Base-by-base conservation (phyloP, 176 grass and related monocot genomes). In the Aegilops tauschii region DNA sequence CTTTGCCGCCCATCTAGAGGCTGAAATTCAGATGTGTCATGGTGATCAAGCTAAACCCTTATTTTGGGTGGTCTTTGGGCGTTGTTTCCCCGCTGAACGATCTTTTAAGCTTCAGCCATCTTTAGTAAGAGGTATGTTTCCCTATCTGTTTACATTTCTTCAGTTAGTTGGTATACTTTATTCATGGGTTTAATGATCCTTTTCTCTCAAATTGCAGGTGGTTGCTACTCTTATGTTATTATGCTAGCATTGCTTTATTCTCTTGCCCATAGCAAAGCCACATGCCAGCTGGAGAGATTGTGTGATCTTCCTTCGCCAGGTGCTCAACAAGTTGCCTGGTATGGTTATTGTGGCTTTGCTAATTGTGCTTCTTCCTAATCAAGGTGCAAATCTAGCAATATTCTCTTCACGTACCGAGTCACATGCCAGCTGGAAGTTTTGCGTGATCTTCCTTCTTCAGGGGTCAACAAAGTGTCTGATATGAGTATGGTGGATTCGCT, bases 191-290 rank as follows among this genome's bases (percentile, higher is more conserved):
- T 73, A 45, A 85, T 5, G 1, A 21, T 21, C 4, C 11, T 65
- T 87, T 14, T 23, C 54, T 84, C 56, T 64, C n/a, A 73, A 78
- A 30, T 85, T 88, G 65, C 90, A 92, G 90, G 86, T 91, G 82
- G 82, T 32, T 82, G 31, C 11, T 65, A 56, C 69, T 9, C 64
- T 77, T 63, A 30, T 75, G 25, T 42, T 42, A 77, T 80, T 34
- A 20, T 3, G 52, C 40, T 87, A 61, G 69, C 59, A 12, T 73
- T 86, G 75, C 70, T 54, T 82, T 54, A 45, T 61, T 84, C 47
- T 82, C 35, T 52, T 61, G 69, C 69, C 20, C 28, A 28, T 34
- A 68, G 31, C 69, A 61, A 61, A 61, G 27, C 75, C 61, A 61
- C 20, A 30, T 11, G 28, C 23, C 31, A 86, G 7, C 61, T 70